phyloP scores from a whole-genome alignment of 108 stramenopile species.

The Cyclotella cryptica region DNA sequence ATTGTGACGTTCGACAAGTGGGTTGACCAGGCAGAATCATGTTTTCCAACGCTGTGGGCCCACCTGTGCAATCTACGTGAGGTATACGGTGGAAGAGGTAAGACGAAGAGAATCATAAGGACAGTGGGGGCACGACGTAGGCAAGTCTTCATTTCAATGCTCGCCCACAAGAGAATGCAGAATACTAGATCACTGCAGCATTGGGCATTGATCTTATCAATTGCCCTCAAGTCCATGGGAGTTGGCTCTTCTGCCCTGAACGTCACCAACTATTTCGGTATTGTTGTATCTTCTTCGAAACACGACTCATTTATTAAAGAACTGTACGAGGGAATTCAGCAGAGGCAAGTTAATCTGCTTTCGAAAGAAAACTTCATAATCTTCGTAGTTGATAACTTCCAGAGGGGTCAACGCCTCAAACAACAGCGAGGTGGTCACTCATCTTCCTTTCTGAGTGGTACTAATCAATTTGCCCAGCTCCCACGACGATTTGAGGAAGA shows the following conservation, averaged over 20 bases:
- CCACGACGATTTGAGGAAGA: not conserved
- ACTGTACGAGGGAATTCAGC: not conserved
- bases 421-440: not conserved
- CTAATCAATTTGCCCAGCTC: conserved; percentile 4
- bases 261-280: conserved; percentile 1
- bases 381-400: not conserved
- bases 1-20: not conserved
- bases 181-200: not conserved
- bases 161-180: not conserved
- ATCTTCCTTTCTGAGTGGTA: not conserved
- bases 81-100: not conserved
- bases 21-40: not conserved
- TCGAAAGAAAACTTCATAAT: not conserved
- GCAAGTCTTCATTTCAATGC: not conserved
- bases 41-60: not conserved
- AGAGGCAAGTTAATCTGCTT: not conserved
- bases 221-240: not conserved
- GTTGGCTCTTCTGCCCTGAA: not conserved
- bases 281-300: not conserved
- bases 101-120: not conserved
- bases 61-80: not conserved
- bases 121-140: not conserved
- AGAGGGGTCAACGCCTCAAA: not conserved
- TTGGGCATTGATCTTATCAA: conserved; percentile 10
- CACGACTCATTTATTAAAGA: not conserved